These are phyloP conservation scores for Podila minutissima DNA, from an alignment of 192 early-diverging fungal genomes.

Conservation along the genomic window DNA sequence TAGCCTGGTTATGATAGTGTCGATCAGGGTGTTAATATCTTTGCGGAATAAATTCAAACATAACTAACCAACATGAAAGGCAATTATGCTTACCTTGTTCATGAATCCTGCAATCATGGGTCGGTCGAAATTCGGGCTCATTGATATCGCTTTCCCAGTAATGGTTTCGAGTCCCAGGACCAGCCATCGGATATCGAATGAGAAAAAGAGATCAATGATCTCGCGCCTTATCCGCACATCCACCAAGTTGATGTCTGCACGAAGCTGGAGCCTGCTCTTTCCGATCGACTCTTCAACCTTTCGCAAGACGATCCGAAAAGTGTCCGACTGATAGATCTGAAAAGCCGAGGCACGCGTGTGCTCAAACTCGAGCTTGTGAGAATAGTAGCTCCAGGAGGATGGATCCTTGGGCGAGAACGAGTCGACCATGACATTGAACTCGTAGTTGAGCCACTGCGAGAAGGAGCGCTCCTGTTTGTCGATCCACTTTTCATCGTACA, in stretches of 20 bases:
- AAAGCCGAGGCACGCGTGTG: slow-evolving; percentile 37
- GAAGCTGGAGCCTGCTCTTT: slow-evolving; percentile 31
- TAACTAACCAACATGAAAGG: background rate
- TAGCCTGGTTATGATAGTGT: slow-evolving; percentile 13
- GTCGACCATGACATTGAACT: slow-evolving; percentile 43
- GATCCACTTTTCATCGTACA: slow-evolving; percentile 56
- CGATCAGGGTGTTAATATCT: background rate
- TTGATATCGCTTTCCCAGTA: slow-evolving; percentile 43
- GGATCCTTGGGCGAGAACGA: slow-evolving; percentile 36
- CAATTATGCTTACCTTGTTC: slow-evolving; percentile 21
- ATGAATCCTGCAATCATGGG: slow-evolving; percentile 40
- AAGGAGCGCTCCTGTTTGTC: slow-evolving; percentile 54
- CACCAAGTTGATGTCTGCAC: slow-evolving; percentile 31
- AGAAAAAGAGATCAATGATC: slow-evolving; percentile 50
- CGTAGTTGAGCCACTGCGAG: slow-evolving; percentile 49
- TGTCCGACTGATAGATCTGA: slow-evolving; percentile 51
- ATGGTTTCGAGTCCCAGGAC: slow-evolving; percentile 51
- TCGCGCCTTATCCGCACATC: slow-evolving; percentile 30
- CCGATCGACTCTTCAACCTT: slow-evolving; percentile 50
- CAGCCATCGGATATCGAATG: slow-evolving; percentile 52
- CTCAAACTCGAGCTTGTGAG: slow-evolving; percentile 48
- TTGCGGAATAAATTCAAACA: background rate
- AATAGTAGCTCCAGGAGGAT: slow-evolving; percentile 48
- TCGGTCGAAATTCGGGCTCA: slow-evolving; percentile 42
- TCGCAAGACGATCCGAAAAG: slow-evolving; percentile 43